Base-by-base conservation (phyloP, 2,329 filamentous ascomycete genomes). In the Microdochium nivale region DNA sequence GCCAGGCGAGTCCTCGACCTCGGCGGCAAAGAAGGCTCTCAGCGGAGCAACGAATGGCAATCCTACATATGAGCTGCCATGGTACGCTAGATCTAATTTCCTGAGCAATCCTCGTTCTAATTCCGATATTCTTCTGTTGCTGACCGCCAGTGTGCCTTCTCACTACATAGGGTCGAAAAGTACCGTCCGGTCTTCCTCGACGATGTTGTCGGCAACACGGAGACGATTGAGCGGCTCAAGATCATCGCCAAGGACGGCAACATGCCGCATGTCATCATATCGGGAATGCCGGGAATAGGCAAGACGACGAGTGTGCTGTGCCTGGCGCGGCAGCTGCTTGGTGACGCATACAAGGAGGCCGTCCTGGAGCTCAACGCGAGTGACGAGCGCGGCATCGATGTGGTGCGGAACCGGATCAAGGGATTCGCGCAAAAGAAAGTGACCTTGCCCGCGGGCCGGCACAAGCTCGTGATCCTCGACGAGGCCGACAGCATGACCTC, bases 361-460 rank as follows among this genome's bases (percentile, higher is more conserved):
- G 94, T 99, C 2, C 72, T 99, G 54, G 94, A 99, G 69, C 78
- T 99, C 59, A 99, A 99, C 65, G 94, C 94, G 52, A 95, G 88
- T 63, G 94, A 99, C 61, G 94, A 99, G 70, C 80, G 94, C 78
- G 90, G 92, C 62, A 99, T 99, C 67, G 94, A 99, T 64, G 94
- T 99, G 19, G 94, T 99, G 25, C 84, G 94, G 50, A 96, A 96
- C 67, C 80, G 94, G 56, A 99, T 99, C 76, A 99, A 99, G 73
- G 90, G 90, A 8, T 99, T 99, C 64, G 94, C 94, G 3, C 94
- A 97, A 70, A 99, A 99, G 71, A 99, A 99, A 71, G 94, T 99
- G 60, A 99, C 94, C 1, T 77, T 99, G 13, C 90, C 94, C 0
- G 75, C 84, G 1, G 94, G 94, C 9, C 82, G 91, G 51, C 94